phyloP scores from a whole-genome alignment of 306 rosid genomes.

The Cucumis hystrix region DNA sequence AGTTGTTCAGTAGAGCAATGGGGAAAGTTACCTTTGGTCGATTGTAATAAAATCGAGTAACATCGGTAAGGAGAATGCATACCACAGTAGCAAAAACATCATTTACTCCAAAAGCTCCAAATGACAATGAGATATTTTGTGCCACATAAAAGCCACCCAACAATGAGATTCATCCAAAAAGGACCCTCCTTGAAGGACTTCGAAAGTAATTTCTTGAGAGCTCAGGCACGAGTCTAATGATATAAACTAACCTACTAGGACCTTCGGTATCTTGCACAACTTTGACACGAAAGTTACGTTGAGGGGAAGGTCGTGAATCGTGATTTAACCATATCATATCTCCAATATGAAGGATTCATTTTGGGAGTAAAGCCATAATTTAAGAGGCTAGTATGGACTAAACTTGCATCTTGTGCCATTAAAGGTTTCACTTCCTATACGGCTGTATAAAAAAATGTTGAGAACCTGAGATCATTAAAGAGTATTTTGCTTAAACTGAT shows the following conservation, averaged over 20 bases:
- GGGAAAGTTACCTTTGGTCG: conserved; percentile 81
- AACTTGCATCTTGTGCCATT: conserved; percentile 45
- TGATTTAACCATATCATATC: conserved; percentile 14
- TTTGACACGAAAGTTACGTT: conserved; percentile 23
- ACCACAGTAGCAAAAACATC: conserved; percentile 87
- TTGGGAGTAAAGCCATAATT: conserved; percentile 28
- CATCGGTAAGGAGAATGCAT: conserved; percentile 79
- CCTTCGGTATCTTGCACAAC: conserved; percentile 80
- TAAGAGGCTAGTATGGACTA: conserved; percentile 24
- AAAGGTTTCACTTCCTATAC: neutral
- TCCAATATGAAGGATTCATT: conserved; percentile 13
- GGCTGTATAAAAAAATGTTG: neutral
- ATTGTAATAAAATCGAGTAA: conserved; percentile 74
- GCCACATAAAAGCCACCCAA: conserved; percentile 93
- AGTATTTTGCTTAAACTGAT: neutral
- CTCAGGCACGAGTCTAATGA: conserved; percentile 65
- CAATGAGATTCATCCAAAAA: conserved; percentile 86
- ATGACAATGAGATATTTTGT: conserved; percentile 78
- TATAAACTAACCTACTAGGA: conserved; percentile 73
- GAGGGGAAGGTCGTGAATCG: conserved; percentile 30
- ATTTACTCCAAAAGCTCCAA: conserved; percentile 90
- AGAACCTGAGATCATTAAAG: neutral
- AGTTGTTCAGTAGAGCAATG: conserved; percentile 77
- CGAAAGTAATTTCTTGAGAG: conserved; percentile 68
- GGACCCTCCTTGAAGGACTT: conserved; percentile 69